phyloP scores from a whole-genome alignment of 208 protist genomes.

The Borovskyia barvae region DNA sequence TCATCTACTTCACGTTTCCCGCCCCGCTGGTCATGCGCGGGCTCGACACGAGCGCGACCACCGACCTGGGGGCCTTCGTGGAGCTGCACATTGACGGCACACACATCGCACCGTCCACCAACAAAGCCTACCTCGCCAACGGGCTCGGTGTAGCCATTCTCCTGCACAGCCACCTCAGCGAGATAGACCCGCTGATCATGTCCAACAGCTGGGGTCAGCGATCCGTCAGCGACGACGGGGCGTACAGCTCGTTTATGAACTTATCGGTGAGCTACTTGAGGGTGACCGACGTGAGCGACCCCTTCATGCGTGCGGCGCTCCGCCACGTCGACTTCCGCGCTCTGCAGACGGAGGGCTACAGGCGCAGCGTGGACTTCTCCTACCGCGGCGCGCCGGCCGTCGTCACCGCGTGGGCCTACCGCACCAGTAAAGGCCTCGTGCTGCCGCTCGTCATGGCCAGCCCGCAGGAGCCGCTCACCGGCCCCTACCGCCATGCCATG shows the following conservation, averaged over 20 bases:
- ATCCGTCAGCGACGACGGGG: neutral
- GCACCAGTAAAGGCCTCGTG: neutral
- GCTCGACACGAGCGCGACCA: neutral
- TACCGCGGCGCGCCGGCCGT: neutral
- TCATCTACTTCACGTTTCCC: conserved; percentile 2
- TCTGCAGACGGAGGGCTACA: neutral
- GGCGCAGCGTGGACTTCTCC: conserved; percentile 1
- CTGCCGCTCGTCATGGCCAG: conserved; percentile 6
- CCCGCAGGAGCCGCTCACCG: neutral
- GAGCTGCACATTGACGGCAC: conserved; percentile 4
- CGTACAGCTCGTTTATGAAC: neutral
- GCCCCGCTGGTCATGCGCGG: neutral
- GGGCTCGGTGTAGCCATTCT: conserved; percentile 2
- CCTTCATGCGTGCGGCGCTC: conserved; percentile 34
- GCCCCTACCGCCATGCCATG: neutral
- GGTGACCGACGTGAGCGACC: conserved; percentile 23
- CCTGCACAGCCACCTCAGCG: neutral
- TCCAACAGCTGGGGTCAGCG: conserved; percentile 25
- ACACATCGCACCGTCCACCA: neutral
- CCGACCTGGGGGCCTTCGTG: neutral
- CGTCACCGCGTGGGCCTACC: neutral
- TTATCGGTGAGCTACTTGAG: conserved; percentile 3
- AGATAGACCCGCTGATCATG: conserved; percentile 11
- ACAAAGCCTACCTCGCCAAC: neutral
- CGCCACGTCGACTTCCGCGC: conserved; percentile 17